Evolutionary conservation across 108 stramenopile species (phyloP), one percentile per base, ranked within the genome.

Genomic region (Hondaea fermentalgiana): DNA sequence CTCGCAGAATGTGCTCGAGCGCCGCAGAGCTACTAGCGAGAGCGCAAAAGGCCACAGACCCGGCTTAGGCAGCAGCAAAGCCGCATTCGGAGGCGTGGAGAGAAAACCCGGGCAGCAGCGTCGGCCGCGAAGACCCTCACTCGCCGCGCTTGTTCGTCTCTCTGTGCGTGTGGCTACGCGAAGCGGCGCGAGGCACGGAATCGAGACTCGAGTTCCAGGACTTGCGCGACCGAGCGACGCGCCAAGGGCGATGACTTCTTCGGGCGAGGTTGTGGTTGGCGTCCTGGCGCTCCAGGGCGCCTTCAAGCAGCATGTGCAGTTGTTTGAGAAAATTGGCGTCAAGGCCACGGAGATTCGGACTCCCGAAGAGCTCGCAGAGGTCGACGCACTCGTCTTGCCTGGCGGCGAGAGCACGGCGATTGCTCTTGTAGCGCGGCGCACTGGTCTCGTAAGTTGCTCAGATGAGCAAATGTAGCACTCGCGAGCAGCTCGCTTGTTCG

Each of bases 351-450:
- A 97, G 96, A 95, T 98, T 29, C 92, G 97, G 57, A 94, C 96
- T 29, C 95, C 96, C 4, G 88, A 90, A 14, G 96, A 98, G 76
- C 92, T 99, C 72, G 89, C 90, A 45, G 90, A 88, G 5, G 76
- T 98, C 51, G 97, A 98, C 90, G 99, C 96, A 6, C 93, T 99
- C 51, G 94, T 99, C 16, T 91, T 99, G n/a, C 99, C 99, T 10
- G 99, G 98, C 19, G 97, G 98, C 16, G 99, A 99, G 95, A 97
- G 97, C 59, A 99, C 99, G 4, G 97, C 99, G 47, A 99, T 99
- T 97, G 92, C 93, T 3, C 60, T 94, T 23, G 91, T 93, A n/a
- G 94, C 93, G 16, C 91, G 92, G 28, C 49, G 87, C 89, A 60
- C 83, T 5, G 96, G 96, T 21, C 93, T 98, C 87, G 96, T 97